Evolutionary conservation across 176 grass and related monocot species (phyloP).

Genomic region (Stipa capillata): DNA sequence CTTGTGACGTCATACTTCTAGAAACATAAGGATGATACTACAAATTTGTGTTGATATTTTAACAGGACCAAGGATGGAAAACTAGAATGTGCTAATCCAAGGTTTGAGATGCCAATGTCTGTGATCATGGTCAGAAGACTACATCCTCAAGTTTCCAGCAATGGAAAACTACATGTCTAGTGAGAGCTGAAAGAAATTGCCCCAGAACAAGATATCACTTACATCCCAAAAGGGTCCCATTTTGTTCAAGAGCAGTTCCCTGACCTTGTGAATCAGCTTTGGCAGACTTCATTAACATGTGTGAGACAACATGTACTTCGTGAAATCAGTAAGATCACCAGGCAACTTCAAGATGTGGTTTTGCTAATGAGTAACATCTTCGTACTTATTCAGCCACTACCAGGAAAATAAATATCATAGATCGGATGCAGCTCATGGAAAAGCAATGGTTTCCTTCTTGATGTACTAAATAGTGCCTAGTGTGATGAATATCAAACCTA

Average conservation of each 20-base stretch:
- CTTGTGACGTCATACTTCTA: background rate
- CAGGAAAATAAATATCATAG: background rate
- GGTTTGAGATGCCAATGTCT: slow-evolving; percentile 31
- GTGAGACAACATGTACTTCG: background rate
- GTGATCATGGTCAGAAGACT: slow-evolving; percentile 41
- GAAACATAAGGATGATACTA: background rate
- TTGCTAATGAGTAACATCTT: background rate
- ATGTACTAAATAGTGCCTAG: background rate
- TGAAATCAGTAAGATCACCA: background rate
- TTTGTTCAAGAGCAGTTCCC: slow-evolving; percentile 50
- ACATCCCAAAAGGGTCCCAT: slow-evolving; percentile 32
- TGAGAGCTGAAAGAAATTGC: slow-evolving; percentile 36
- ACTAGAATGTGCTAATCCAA: background rate
- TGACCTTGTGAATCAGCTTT: slow-evolving; percentile 17
- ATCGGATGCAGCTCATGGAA: too few species aligned
- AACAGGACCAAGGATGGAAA: background rate
- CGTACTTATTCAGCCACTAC: background rate
- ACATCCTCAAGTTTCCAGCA: slow-evolving; percentile 28
- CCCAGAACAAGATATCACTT: slow-evolving; percentile 26
- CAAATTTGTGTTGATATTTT: background rate
- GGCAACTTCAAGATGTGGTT: background rate
- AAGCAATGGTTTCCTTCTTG: too few species aligned
- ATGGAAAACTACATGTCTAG: slow-evolving; percentile 24
- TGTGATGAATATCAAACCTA: background rate
- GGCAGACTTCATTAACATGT: slow-evolving; percentile 19